phyloP scores from a whole-genome alignment of 2,329 filamentous ascomycete genomes.

The Leptographium radiaticola region DNA sequence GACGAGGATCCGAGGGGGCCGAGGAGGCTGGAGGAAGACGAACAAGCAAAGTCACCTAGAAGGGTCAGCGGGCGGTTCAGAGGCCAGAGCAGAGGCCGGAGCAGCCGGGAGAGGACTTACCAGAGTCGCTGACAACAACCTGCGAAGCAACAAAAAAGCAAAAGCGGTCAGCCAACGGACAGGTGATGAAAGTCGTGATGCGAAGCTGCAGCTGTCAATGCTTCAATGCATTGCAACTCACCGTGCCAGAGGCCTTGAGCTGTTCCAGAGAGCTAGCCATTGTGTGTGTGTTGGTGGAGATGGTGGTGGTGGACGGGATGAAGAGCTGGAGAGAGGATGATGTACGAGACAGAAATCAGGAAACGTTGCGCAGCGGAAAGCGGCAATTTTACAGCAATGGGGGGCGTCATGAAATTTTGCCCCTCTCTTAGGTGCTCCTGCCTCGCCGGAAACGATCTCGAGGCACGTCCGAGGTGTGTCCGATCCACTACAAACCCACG shows the following conservation, averaged over 20 bases:
- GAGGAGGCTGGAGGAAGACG: slow-evolving; percentile 24
- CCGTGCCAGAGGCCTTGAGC: slow-evolving; percentile 92
- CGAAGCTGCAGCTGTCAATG: background rate
- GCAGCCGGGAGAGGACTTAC: slow-evolving; percentile 36
- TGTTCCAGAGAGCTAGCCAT: slow-evolving; percentile 93
- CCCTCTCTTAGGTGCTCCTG: background rate
- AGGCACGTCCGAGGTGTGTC: background rate
- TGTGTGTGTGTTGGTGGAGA: slow-evolving; percentile 11
- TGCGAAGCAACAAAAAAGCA: slow-evolving; percentile 21
- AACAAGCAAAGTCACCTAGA: slow-evolving; percentile 64
- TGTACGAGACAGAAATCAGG: background rate
- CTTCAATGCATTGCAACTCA: slow-evolving; percentile 37
- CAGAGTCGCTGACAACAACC: slow-evolving; percentile 95
- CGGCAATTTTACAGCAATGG: background rate
- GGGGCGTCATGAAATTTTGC: background rate
- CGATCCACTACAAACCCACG: background rate
- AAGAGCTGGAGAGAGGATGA: background rate
- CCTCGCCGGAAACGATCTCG: background rate
- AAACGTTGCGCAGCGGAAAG: background rate
- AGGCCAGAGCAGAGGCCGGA: background rate
- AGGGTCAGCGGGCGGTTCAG: background rate
- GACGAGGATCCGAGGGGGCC: background rate
- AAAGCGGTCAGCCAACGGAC: slow-evolving; percentile 12
- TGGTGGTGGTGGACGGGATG: background rate
- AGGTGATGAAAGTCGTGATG: background rate